A percentile compares a stretch with the other conserved stretches of the same genome.
Evolutionary conservation across 2,329 filamentous ascomycete genomes (phyloP).

Genomic region (Cladosporium sp.): DNA sequence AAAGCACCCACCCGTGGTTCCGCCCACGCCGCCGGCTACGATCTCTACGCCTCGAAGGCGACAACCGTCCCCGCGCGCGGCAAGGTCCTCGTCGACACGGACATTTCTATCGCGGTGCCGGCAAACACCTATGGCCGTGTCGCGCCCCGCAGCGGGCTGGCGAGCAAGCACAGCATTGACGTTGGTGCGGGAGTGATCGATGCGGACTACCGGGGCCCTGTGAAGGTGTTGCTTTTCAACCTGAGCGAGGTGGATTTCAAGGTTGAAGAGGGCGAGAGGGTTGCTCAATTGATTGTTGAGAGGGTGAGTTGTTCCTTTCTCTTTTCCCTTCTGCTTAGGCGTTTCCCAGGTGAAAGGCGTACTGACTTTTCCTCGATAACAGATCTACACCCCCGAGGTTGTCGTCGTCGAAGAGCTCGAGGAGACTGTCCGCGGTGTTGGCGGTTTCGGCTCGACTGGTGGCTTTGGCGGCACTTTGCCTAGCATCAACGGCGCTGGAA

Average conservation of each 20-base stretch:
- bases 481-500: conserved; percentile 28
- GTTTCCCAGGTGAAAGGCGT: too few relatives aligned
- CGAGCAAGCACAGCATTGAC: conserved; percentile 90
- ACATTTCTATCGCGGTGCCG: conserved; percentile 87
- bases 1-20: conserved; percentile 84
- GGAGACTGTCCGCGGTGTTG: conserved; percentile 85
- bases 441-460: conserved; percentile 90
- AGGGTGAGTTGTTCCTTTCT: conserved; percentile 50
- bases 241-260: conserved; percentile 78
- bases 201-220: conserved; percentile 90
- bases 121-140: conserved; percentile 89
- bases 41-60: conserved; percentile 75
- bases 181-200: conserved; percentile 96
- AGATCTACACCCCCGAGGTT: conserved; percentile 90
- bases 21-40: conserved; percentile 88
- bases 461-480: conserved; percentile 39
- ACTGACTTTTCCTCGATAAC: conserved; percentile 21
- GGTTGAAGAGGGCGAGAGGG: conserved; percentile 80
- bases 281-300: conserved; percentile 93
- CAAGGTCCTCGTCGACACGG: conserved; percentile 85
- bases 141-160: conserved; percentile 86
- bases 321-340: too few relatives aligned
- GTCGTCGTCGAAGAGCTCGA: conserved; percentile 85
- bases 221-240: conserved; percentile 96
- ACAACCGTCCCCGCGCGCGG: conserved; percentile 77